Percentiles rank a stretch among this genome's conserved stretches.
phyloP scores from a whole-genome alignment of 441 rosid species.

The Gossypium gossypioides region DNA sequence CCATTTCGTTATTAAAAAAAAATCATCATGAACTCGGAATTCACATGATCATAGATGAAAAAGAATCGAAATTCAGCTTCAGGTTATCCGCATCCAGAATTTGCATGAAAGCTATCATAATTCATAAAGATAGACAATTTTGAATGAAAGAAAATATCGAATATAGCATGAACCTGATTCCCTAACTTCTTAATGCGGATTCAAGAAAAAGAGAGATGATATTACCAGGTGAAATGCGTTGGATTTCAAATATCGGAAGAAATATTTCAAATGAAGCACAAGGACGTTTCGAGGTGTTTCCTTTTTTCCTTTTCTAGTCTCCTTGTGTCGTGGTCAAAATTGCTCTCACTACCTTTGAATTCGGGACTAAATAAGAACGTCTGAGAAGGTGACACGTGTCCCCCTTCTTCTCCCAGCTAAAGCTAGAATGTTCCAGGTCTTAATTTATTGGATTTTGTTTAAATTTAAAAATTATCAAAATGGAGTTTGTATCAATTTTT shows the following conservation, averaged over 20 bases:
- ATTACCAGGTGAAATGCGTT: constrained; percentile 5
- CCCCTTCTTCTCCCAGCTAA: background rate
- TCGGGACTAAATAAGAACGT: background rate
- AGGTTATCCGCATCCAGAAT: background rate
- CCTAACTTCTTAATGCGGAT: background rate
- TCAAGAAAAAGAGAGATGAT: background rate
- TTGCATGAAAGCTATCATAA: background rate
- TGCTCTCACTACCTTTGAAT: background rate
- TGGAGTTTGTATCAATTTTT: background rate
- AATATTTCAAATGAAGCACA: background rate
- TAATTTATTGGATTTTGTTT: background rate
- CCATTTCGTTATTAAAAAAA: background rate
- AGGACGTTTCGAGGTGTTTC: background rate
- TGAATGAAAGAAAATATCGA: background rate
- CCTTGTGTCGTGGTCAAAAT: background rate
- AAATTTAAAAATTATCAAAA: too few relatives aligned
- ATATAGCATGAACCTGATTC: background rate
- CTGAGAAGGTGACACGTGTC: constrained; percentile 19
- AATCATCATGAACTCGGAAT: background rate
- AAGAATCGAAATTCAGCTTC: background rate
- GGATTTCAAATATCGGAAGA: background rate
- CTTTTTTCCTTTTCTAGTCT: background rate
- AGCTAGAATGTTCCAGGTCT: constrained; percentile 19
- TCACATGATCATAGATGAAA: background rate
- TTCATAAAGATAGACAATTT: background rate